Base-by-base conservation (phyloP, 2,329 filamentous ascomycete genomes). In the Cladophialophora psammophila region DNA sequence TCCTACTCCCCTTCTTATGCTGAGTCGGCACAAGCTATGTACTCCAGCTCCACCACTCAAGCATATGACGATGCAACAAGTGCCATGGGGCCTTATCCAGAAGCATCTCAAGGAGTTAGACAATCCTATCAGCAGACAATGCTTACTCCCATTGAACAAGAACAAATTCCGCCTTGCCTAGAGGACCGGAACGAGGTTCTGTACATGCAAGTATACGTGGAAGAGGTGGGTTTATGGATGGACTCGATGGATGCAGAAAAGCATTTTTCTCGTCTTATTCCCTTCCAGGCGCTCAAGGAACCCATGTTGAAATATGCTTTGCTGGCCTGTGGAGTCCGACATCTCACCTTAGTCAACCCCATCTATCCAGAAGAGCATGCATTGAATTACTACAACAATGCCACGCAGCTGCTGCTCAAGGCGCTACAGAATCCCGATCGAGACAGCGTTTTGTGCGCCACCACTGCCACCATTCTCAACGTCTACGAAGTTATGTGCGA, bases 401-500 rank as follows among this genome's bases (percentile, higher is more conserved):
- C 94, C 2, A 96, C 92, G 0, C 89, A 89, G 26, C 88, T 93
- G 70, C 84, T 97, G 2, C 82, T 96, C 13, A 87, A 88, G 55
- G 90, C 87, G 59, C 80, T 97, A 52, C 91, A 95, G 76, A 93
- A 97, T 74, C 92, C 93, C 0, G 90, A 95, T 71, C 87, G 93
- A 65, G 90, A 97, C 75, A 92, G 89, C 0, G 88, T 90, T 34
- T 89, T 96, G 61, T 97, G 93, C 77, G 93, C 94, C 7, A 92
- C 91, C 0, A 93, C 93, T 0, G 93, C 94, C 2, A 90, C 96
- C 13, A 90, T 96, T 7, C 85, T 98, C 36, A 94, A 96, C 73
- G 91, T 96, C 3, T 97, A 96, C 79, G 93, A 97, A 78, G 90
- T 94, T 73, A 96, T 97, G 92, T 93, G 88, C 57, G 91, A 94